Evolutionary conservation across 805 yeast genomes (phyloP), one percentile per base, ranked within the genome.

Genomic region (Lipomyces orientalis): DNA sequence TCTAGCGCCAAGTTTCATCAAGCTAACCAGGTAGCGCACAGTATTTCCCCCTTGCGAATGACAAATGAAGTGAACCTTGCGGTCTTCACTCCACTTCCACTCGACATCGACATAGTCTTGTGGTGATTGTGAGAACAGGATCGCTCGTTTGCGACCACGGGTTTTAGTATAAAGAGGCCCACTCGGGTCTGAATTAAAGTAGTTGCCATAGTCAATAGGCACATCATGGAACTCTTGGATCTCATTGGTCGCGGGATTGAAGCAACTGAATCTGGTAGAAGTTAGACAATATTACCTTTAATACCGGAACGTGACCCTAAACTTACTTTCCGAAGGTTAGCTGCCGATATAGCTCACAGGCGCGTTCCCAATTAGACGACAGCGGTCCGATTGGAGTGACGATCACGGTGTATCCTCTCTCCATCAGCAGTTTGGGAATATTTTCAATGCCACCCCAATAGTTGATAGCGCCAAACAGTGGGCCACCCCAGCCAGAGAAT

Each of bases 401-500:
- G 29, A 49, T 49, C 22, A 49, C 54, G 14, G 54, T 49, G 19
- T 49, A 49, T n/a, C 54, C 54, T 7, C 54, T 49, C 29, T 49
- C 54, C 54, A 49, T 8, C 29, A 49, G 54, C 19, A 49, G 29
- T 4, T 19, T 19, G 29, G 54, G 54, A 49, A 49, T 49, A 19
- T 49, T 49, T 49, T 49, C 54, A 49, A 49, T 49, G 25, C 54
- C 54, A n/a, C 54, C 54, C 54, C 54, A 49, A 49, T 49, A 49
- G 16, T 49, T 49, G 6, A 49, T 3, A 49, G 54, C 54, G 5
- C 54, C 54, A 49, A 49, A 49, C 54, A 49, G 1, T 22, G 54
- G 54, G 2, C 19, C 16, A 10, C 54, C 54, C 54, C 54, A 49
- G 10, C 54, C 54, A n/a, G 54, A 0, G 54, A 49, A 49, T 49